These are phyloP conservation scores for Chytriomyces confervae DNA, from an alignment of 192 early-diverging fungal genomes.

Conservation along the genomic window DNA sequence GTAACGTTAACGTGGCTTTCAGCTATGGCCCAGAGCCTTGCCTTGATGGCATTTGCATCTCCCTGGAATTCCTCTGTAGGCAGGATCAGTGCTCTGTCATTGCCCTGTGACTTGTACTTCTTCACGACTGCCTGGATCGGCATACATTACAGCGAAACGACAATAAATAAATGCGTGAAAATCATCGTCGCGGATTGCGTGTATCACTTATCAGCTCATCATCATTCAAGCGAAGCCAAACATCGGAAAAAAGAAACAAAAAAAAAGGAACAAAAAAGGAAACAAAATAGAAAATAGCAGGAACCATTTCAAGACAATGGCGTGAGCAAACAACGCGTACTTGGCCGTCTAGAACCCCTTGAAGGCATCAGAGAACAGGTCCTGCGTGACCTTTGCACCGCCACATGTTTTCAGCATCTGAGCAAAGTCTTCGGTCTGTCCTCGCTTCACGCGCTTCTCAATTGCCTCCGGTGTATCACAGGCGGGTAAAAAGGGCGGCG, in stretches of 20 bases:
- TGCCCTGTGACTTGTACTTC: background rate
- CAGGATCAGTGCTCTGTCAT: background rate
- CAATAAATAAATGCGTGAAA: no score
- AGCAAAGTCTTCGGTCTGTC: constrained; percentile 41
- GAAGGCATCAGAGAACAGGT: constrained; percentile 33
- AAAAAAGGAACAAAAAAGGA: no score
- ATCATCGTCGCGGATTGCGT: no score
- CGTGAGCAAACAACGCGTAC: no score
- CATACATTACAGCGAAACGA: no score
- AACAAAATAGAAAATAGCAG: no score
- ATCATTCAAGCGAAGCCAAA: no score
- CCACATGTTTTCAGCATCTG: constrained; percentile 37
- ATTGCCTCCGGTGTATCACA: constrained; percentile 52
- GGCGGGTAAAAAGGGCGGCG: constrained; percentile 51
- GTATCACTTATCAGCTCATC: no score
- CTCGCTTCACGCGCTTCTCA: constrained; percentile 46
- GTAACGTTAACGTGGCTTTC: background rate
- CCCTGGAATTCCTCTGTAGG: background rate
- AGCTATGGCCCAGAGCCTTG: background rate
- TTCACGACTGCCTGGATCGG: no score
- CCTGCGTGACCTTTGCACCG: constrained; percentile 21
- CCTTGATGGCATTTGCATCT: background rate
- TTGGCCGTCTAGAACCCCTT: constrained; percentile 16
- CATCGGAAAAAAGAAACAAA: no score
- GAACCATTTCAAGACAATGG: no score